Percentiles rank a stretch among this genome's conserved stretches.
phyloP scores from a whole-genome alignment of 176 grass and related monocot genomes.

The Olyra latifolia region DNA sequence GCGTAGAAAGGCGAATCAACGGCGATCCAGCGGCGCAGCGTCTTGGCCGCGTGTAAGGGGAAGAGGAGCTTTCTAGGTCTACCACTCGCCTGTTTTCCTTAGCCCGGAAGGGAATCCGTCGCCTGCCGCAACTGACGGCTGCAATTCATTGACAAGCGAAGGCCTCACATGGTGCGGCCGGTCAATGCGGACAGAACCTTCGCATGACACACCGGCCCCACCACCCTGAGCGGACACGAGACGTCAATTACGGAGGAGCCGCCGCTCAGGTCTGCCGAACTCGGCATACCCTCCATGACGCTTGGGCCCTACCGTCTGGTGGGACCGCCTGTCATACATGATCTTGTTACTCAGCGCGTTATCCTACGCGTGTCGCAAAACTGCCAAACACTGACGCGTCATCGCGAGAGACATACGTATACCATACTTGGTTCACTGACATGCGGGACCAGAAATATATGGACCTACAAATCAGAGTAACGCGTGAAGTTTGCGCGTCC shows the following conservation, averaged over 20 bases:
- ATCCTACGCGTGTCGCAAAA: slow-evolving; percentile 5
- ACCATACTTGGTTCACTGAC: accelerated
- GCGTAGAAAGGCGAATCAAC: too few species aligned
- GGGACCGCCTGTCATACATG: slow-evolving; percentile 27
- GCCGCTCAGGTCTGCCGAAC: not conserved
- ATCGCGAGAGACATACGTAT: not conserved
- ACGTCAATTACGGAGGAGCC: not conserved
- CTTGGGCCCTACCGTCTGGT: accelerated
- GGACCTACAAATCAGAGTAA: accelerated
- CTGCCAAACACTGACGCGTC: not conserved
- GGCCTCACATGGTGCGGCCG: not conserved
- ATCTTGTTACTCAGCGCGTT: too few species aligned
- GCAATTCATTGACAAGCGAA: not conserved
- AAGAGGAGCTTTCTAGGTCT: not conserved
- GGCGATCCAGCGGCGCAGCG: not conserved
- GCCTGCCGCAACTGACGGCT: not conserved
- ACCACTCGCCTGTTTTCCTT: not conserved
- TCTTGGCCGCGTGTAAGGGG: slow-evolving; percentile 13
- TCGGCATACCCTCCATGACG: not conserved
- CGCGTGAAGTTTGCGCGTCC: accelerated
- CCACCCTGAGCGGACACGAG: too few species aligned
- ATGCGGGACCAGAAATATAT: accelerated
- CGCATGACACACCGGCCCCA: not conserved
- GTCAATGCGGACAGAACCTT: not conserved
- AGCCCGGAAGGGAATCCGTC: slow-evolving; percentile 12